phyloP scores from a whole-genome alignment of 2,329 filamentous ascomycete species.

The Hortaea werneckii region DNA sequence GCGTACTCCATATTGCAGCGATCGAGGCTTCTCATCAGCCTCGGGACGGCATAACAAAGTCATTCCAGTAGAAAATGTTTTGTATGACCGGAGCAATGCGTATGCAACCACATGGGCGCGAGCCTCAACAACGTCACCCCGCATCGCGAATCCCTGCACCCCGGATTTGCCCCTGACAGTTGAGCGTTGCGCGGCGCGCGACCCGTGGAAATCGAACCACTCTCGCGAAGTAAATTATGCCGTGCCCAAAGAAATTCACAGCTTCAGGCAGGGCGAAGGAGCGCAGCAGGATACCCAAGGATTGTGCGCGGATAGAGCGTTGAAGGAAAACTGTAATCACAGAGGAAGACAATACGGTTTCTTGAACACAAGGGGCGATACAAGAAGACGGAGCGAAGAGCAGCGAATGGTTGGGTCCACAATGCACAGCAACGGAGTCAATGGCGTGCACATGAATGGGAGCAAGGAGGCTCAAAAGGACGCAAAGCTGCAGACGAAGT shows the following conservation, averaged over 20 bases:
- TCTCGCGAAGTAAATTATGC: not conserved
- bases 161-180: not conserved
- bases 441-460: not conserved
- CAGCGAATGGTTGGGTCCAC: not conserved
- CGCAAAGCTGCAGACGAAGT: not conserved
- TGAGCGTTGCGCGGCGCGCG: not conserved
- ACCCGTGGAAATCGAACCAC: not conserved
- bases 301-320: constrained; percentile 2
- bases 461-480: not conserved
- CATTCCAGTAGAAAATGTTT: too few species aligned
- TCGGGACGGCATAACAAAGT: not conserved
- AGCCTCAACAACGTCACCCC: not conserved
- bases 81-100: not conserved
- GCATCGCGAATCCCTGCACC: not conserved
- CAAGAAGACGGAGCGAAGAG: not conserved
- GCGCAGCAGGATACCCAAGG: not conserved
- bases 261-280: not conserved
- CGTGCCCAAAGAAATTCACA: not conserved
- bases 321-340: not conserved
- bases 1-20: not conserved
- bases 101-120: not conserved
- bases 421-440: not conserved
- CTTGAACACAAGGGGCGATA: not conserved
- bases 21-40: not conserved
- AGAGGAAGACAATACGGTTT: too few species aligned